phyloP scores from a whole-genome alignment of 495 filamentous ascomycete genomes.

The Aspergillus cristatus region DNA sequence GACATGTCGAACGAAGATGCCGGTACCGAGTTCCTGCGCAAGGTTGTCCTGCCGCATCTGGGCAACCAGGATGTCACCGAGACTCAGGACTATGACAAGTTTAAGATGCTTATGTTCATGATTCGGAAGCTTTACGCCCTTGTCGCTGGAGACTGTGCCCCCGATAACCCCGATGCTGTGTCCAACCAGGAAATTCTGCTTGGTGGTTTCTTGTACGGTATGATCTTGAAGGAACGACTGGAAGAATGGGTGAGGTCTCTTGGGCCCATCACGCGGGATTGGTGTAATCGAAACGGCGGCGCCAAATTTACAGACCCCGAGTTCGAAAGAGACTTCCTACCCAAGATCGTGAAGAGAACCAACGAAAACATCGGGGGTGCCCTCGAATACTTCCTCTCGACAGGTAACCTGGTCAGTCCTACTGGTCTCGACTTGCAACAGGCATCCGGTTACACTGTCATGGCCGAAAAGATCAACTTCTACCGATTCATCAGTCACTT shows the following conservation, averaged over 20 bases:
- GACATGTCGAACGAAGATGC: slow-evolving; percentile 79
- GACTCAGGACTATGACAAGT: slow-evolving; percentile 80
- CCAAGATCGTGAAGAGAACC: slow-evolving; percentile 63
- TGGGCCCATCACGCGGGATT: slow-evolving; percentile 56
- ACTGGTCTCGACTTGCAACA: slow-evolving; percentile 92
- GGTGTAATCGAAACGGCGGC: slow-evolving; percentile 53
- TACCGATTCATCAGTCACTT: slow-evolving; percentile 98
- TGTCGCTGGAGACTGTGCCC: slow-evolving; percentile 81
- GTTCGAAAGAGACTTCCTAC: slow-evolving; percentile 70
- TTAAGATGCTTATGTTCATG: slow-evolving; percentile 92
- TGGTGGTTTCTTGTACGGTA: slow-evolving; percentile 85
- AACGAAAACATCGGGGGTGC: slow-evolving; percentile 82
- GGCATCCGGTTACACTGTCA: slow-evolving; percentile 86
- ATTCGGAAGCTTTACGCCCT: slow-evolving; percentile 87
- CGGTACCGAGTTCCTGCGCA: slow-evolving; percentile 81
- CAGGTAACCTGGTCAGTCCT: slow-evolving; percentile 83
- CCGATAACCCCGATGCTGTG: slow-evolving; percentile 92
- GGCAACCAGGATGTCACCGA: slow-evolving; percentile 73
- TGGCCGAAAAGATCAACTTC: slow-evolving; percentile 99
- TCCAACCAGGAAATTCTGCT: slow-evolving; percentile 91
- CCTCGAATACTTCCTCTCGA: slow-evolving; percentile 92
- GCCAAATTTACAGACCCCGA: slow-evolving; percentile 57
- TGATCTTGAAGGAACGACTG: slow-evolving; percentile 88
- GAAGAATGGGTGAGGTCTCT: slow-evolving; percentile 73
- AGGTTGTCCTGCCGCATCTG: slow-evolving; percentile 83